Conservation (phyloP, 2,329 filamentous ascomycete species). For the Stemphylium lycopersici region DNA sequence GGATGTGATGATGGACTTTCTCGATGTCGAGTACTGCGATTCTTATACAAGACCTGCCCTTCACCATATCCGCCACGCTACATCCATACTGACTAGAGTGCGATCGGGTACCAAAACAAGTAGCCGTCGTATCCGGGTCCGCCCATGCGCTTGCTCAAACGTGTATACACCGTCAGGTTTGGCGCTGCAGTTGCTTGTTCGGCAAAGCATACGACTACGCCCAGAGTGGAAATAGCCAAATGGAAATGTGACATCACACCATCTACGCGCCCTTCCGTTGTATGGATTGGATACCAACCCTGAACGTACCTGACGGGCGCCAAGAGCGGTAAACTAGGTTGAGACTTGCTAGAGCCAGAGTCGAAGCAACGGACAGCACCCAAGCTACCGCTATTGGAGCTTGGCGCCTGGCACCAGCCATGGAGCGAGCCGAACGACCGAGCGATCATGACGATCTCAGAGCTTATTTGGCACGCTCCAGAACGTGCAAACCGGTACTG, state of each 20-base stretch:
- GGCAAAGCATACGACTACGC: background rate
- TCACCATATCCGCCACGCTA: background rate
- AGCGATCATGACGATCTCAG: background rate
- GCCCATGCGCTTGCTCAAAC: background rate
- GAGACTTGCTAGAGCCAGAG: background rate
- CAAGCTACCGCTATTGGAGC: background rate
- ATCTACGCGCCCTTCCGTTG: background rate
- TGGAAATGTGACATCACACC: background rate
- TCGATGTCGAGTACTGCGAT: background rate
- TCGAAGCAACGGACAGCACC: background rate
- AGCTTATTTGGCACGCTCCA: background rate
- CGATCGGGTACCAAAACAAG: background rate
- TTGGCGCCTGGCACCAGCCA: background rate
- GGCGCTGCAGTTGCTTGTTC: background rate
- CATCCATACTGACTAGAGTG: background rate
- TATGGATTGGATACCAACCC: background rate
- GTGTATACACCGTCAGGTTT: background rate
- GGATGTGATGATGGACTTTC: background rate
- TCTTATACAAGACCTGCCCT: slow-evolving; percentile 4
- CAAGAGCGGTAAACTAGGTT: background rate
- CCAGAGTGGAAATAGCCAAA: background rate
- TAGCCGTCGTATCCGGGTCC: slow-evolving; percentile 1
- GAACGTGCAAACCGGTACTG: background rate
- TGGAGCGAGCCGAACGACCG: background rate
- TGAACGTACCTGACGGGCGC: background rate